Conservation (phyloP, 2,329 filamentous ascomycete genomes). For the Cadophora sp. region DNA sequence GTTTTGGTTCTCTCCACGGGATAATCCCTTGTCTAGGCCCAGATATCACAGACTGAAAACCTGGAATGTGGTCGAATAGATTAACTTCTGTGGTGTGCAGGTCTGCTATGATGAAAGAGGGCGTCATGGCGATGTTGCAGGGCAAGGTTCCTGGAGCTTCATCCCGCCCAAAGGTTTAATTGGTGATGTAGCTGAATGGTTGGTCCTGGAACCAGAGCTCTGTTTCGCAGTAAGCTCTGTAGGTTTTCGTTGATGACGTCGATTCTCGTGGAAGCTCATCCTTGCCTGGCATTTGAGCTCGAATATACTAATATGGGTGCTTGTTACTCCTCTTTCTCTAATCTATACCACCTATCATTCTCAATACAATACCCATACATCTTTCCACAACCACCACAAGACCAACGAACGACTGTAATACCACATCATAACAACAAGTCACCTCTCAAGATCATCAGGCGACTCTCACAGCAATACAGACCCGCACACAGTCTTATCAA, state of each 20-base stretch:
- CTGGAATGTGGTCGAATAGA: too few species aligned
- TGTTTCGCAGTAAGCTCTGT: neutral
- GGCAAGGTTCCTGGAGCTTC: slow-evolving; percentile 8
- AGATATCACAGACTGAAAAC: neutral
- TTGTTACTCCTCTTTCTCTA: slow-evolving; percentile 8
- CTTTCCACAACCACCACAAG: neutral
- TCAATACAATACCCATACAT: slow-evolving; percentile 3
- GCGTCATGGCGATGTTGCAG: slow-evolving; percentile 6
- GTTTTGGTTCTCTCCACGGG: neutral
- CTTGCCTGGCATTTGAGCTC: neutral
- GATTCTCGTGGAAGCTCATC: slow-evolving; percentile 15
- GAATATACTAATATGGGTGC: slow-evolving; percentile 11
- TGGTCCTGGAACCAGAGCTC: slow-evolving; percentile 16
- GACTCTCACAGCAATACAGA: slow-evolving; percentile 7
- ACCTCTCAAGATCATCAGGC: neutral
- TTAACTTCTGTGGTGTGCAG: neutral
- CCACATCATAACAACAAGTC: slow-evolving; percentile 17
- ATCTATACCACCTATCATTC: slow-evolving; percentile 17
- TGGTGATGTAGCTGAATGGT: slow-evolving; percentile 8
- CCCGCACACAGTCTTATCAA: slow-evolving; percentile 20
- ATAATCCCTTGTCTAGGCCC: neutral
- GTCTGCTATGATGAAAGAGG: slow-evolving; percentile 5
- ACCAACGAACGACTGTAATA: slow-evolving; percentile 5
- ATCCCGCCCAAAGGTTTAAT: neutral
- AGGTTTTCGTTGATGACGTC: slow-evolving; percentile 27